Conservation (phyloP, 2,329 filamentous ascomycete genomes). For the Stagonosporopsis tanaceti region DNA sequence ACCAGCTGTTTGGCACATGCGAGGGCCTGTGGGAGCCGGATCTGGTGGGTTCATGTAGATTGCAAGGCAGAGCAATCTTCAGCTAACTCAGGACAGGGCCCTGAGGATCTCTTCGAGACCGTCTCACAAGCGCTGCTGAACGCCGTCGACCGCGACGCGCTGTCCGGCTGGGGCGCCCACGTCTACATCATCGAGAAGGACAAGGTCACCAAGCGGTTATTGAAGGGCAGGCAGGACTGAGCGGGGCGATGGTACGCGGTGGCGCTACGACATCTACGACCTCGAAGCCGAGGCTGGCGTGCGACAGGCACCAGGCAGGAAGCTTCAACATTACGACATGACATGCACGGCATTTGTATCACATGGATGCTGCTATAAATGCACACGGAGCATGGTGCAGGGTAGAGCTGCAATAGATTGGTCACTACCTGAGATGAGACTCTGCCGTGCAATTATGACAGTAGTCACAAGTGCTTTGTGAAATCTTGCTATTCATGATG, state of each 20-base stretch:
- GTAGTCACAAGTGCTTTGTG: too few relatives aligned
- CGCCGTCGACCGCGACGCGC: constrained; percentile 93
- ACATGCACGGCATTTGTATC: constrained; percentile 28
- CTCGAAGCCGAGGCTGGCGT: constrained; percentile 4
- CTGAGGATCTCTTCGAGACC: constrained; percentile 97
- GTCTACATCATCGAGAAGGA: constrained; percentile 99
- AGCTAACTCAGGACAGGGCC: constrained; percentile 62
- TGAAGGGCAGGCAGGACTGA: constrained; percentile 93
- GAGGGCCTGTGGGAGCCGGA: constrained; percentile 98
- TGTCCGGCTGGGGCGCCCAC: constrained; percentile 97
- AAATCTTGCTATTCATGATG: too few relatives aligned
- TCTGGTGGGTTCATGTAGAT: constrained; percentile 67
- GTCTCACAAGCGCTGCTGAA: constrained; percentile 95
- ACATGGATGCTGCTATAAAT: constrained; percentile 5
- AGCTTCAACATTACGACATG: constrained; percentile 23
- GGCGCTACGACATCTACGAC: constrained; percentile 25
- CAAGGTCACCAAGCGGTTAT: constrained; percentile 98
- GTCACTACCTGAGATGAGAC: not conserved
- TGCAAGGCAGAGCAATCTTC: not conserved
- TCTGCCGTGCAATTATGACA: not conserved
- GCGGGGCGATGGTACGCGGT: constrained; percentile 23
- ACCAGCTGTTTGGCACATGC: constrained; percentile 98
- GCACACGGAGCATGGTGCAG: constrained; percentile 6
- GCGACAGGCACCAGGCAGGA: not conserved
- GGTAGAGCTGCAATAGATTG: constrained; percentile 10